Percentiles rank a stretch among this genome's conserved stretches.
Evolutionary conservation across 805 yeast species (phyloP).

Genomic region (Candida insectorum): DNA sequence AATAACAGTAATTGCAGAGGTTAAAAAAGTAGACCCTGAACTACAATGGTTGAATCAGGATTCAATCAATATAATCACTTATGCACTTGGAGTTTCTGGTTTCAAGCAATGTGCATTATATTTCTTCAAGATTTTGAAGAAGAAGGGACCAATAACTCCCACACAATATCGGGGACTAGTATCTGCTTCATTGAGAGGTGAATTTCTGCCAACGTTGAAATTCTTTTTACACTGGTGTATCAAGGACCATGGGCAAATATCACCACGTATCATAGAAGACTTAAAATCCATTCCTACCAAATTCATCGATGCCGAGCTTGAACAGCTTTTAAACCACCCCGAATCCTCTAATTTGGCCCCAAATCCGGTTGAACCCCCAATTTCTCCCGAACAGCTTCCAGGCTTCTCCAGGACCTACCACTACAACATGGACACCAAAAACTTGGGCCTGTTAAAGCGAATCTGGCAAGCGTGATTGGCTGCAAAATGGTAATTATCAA

Average conservation of each 20-base stretch:
- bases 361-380: not conserved
- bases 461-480: too few species aligned
- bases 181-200: conserved; percentile 21
- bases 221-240: conserved; percentile 21
- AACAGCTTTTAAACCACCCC: too few species aligned
- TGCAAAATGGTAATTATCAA: too few species aligned
- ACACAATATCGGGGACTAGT: conserved; percentile 21
- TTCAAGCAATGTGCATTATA: conserved; percentile 23
- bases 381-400: conserved; percentile 1
- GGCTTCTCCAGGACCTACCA: conserved; percentile 17
- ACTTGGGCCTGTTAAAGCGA: too few species aligned
- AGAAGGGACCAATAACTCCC: conserved; percentile 7
- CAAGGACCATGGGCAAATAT: conserved; percentile 12
- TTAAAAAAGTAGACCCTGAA: conserved; percentile 15
- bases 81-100: conserved; percentile 23
- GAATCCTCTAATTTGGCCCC: too few species aligned
- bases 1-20: conserved; percentile 15
- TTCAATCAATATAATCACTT: conserved; percentile 27
- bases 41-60: conserved; percentile 27
- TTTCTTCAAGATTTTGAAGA: conserved; percentile 20
- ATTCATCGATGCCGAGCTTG: too few species aligned
- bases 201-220: conserved; percentile 19
- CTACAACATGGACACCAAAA: too few species aligned
- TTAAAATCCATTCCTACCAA: too few species aligned
- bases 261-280: too few species aligned